Evolutionary conservation across 1,284 basidiomycete genomes (phyloP), one percentile per base, ranked within the genome.

Genomic region (Tilletiaria anomala): DNA sequence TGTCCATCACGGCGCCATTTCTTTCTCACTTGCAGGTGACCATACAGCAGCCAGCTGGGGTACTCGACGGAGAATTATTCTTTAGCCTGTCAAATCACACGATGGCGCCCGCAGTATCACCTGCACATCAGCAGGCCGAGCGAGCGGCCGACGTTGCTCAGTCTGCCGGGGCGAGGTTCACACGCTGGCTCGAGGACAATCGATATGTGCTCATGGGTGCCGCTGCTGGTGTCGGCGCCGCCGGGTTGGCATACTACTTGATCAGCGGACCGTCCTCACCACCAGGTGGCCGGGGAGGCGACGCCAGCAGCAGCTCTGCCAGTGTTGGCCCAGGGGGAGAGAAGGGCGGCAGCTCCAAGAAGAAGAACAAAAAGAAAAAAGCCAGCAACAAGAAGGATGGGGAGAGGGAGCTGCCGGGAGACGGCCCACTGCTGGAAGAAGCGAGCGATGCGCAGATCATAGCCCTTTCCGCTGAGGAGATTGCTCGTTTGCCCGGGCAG

Each of bases 401-500:
- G 4, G 48, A 45, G 3, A 29, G 43, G 10, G 42, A 47, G 15
- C 43, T 41, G 15, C 47, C 49, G 22, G 19, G 8, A 39, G 45
- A 51, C 20, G 62, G 58, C 8, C 58, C 62, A 2, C 40, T 65
- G 39, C 50, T 65, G 19, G 58, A 65, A 37, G 62, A 65, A 40
- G 62, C 57, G 2, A 47, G 51, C 17, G 56, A 61, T 26, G 36
- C 58, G 26, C 44, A 51, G 39, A 53, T 66, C 20, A 56, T 58
- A 22, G 42, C 37, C 5, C 42, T 66, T 18, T 49, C 57, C 17
- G 53, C 53, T 40, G 38, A 51, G 17, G 61, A 61, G 23, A 59
- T 66, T 33, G 40, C 41, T 35, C 51, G 49, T 35, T 44, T 66
- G 15, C 58, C 61, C 32, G 14, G 6, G 15, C 39, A 86, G 80